Base-by-base conservation (phyloP, 345 rosid species). In the Sonneratia alba region DNA sequence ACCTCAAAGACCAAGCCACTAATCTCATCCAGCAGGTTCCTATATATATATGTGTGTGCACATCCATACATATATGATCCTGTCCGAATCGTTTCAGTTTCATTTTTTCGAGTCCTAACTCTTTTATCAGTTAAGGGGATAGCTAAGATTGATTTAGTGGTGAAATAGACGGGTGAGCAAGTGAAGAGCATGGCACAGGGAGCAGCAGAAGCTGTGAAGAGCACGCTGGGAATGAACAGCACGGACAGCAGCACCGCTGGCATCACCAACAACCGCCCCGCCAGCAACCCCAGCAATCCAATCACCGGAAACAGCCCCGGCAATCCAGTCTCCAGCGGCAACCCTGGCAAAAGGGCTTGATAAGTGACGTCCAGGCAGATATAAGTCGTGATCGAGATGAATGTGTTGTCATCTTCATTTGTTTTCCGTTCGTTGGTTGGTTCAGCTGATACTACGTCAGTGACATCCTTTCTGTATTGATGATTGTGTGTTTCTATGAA, bases 171-270 rank as follows among this genome's bases (percentile, higher is more conserved):
- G 37, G 85, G 87, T 49, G 84, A 81, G 80, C 73, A 80, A 75
- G 77, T 82, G 79, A 84, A 82, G 81, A 73, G 27, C 56, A 84
- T 82, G 85, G 87, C 87, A 1, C 82, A 82, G 4, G 85, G 75
- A 69, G 84, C 87, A 77, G 69, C 85, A 67, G 86, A 82, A 24
- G 78, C 81, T 45, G 84, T 85, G 79, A 85, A 78, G 75, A 63
- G 66, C 81, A 84, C 77, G 68, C 56, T 82, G 55, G 87, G 85
- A 36, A 75, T 85, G 64, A 82, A 73, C 72, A 74, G 13, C 45
- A 74, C 65, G 24, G 71, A 73, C 22, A 4, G 57, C 56, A 22
- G 14, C 64, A 1, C 10, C 16, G 45, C 34, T 22, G 63, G 69
- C 7, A 2, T 51, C 21, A 21, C 66, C 72, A 27, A 53, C 68